Evolutionary conservation across 2,329 filamentous ascomycete genomes (phyloP), one percentile per base, ranked within the genome.

Genomic region (Colletotrichum sp.): DNA sequence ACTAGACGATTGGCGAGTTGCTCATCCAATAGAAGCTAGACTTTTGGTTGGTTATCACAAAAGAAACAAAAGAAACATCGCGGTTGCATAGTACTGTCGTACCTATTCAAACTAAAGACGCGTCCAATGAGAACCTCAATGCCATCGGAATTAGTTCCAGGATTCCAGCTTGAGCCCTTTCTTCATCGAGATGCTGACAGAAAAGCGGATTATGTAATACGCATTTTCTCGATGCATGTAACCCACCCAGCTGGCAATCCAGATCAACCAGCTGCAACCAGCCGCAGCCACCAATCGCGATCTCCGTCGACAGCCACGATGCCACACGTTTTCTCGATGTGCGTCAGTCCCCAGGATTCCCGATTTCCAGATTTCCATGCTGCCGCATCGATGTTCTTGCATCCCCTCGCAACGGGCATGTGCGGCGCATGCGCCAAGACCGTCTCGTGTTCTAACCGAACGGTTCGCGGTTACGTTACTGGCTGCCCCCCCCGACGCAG

Each of bases 1-100:
- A 93, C 79, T 93, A 63, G 77, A 85, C 16, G 39, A 32, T 60
- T 52, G n/a, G 13, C n/a, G 43, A 52, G 43, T 52, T 52, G 43
- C 43, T 21, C 43, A 52, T 52, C 43, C 43, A 52, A 61, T 16
- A 21, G 14, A 34, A 39, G 59, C 21, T 10, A 18, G 6, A 28
- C 16, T 9, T 59, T 26, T 6, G 24, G 6, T 52, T 21, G n/a
- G 10, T 21, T 13, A 52, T 21, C 10, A 21, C 8, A 48, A 48
- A 48, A n/a, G 18, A 48, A 48, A 48, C 10, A 21, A 52, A 52
- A 52, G 10, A 52, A 24, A 24, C n/a, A 52, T 21, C n/a, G 10
- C 12, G 43, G n/a, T 21, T 52, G 43, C n/a, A 52, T 21, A 12
- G 4, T 13, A 13, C 43, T 21, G 6, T n/a, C 43, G 6, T 52